Conservation (phyloP, 1,139 yeast genomes). For the Kazachstania sp. region DNA sequence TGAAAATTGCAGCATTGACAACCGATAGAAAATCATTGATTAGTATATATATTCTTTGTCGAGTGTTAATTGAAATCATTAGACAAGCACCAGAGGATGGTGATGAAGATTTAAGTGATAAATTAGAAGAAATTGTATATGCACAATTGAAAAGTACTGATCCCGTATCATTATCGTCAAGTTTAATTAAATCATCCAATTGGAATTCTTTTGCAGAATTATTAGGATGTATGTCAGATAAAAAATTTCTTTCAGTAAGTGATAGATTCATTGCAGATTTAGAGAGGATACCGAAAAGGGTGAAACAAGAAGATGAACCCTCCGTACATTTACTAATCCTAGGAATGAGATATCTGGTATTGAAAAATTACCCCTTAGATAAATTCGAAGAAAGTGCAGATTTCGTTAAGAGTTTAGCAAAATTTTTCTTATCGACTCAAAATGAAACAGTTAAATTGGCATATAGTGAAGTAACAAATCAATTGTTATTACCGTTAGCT, state of each 20-base stretch:
- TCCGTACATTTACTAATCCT: slow-evolving; percentile 66
- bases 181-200: slow-evolving; percentile 76
- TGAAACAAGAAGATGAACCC: slow-evolving; percentile 57
- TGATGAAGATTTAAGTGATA: slow-evolving; percentile 75
- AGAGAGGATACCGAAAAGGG: slow-evolving; percentile 61
- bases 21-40: slow-evolving; percentile 84
- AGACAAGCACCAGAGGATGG: slow-evolving; percentile 72
- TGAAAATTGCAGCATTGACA: slow-evolving; percentile 64
- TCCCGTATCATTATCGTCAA: slow-evolving; percentile 55
- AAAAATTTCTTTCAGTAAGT: slow-evolving; percentile 76
- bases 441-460: slow-evolving; percentile 61
- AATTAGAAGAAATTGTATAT: slow-evolving; percentile 87
- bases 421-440: slow-evolving; percentile 63
- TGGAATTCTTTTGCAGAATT: slow-evolving; percentile 91
- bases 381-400: slow-evolving; percentile 89
- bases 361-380: slow-evolving; percentile 81
- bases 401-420: slow-evolving; percentile 74
- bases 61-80: slow-evolving; percentile 88
- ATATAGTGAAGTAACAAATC: slow-evolving; percentile 76
- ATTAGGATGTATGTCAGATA: slow-evolving; percentile 82
- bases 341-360: slow-evolving; percentile 79
- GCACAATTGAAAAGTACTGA: slow-evolving; percentile 84
- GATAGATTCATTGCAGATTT: slow-evolving; percentile 90
- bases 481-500: slow-evolving; percentile 71
- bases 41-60: slow-evolving; percentile 80